Evolutionary conservation across 805 yeast species (phyloP).

Genomic region (Ogataea haglerorum): DNA sequence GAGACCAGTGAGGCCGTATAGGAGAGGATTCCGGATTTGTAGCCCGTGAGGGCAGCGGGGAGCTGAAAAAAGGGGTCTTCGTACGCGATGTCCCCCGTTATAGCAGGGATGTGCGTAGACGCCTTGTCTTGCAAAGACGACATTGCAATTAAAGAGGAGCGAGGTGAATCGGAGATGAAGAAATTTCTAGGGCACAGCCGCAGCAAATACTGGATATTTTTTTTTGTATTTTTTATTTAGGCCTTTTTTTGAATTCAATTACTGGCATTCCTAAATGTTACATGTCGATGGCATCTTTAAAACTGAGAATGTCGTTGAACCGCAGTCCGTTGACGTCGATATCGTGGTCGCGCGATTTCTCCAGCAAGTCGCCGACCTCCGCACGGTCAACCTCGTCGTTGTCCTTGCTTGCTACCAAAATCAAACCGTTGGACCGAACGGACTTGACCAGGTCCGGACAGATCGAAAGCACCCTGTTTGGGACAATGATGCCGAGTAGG

Average conservation of each 20-base stretch:
- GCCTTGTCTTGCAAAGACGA: not conserved
- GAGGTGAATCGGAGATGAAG: not conserved
- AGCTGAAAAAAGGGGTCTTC: constrained; percentile 45
- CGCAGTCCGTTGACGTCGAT: constrained; percentile 61
- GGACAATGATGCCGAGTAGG: constrained; percentile 77
- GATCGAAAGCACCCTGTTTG: constrained; percentile 62
- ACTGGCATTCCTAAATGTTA: constrained; percentile 8
- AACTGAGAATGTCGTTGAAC: constrained; percentile 59
- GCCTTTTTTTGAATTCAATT: not conserved
- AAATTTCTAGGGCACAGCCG: constrained; percentile 8
- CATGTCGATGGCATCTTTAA: constrained; percentile 53
- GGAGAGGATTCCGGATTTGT: constrained; percentile 57
- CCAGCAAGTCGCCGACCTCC: constrained; percentile 6
- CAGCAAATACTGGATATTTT: not conserved
- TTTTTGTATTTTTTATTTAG: no score
- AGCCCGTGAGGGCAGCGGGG: constrained; percentile 48
- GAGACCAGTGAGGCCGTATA: constrained; percentile 60
- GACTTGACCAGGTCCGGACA: constrained; percentile 75
- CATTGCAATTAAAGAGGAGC: not conserved
- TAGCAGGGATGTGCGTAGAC: constrained; percentile 44
- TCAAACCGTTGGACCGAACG: constrained; percentile 75
- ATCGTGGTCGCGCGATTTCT: constrained; percentile 31
- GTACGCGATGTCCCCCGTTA: constrained; percentile 51
- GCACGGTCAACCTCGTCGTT: constrained; percentile 8
- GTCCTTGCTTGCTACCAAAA: constrained; percentile 56